A percentile compares a stretch with the other conserved stretches of the same genome.
These are phyloP conservation scores for Alternaria burnsii DNA, from an alignment of 2,329 filamentous ascomycete genomes.

Conservation along the genomic window DNA sequence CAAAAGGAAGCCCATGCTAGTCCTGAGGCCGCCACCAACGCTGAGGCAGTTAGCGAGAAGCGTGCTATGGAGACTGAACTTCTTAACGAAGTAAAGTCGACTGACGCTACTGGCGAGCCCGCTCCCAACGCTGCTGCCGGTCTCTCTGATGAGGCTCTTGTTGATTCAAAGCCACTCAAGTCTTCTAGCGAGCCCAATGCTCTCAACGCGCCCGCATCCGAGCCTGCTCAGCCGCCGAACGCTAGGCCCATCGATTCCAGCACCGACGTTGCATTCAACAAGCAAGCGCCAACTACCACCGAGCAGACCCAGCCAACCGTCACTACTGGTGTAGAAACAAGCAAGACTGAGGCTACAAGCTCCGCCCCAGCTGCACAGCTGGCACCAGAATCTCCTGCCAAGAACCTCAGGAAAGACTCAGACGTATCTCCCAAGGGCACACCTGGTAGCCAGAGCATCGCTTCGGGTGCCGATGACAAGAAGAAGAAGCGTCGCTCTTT, in stretches of 20 bases:
- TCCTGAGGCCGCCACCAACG: slow-evolving; percentile 71
- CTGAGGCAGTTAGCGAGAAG: slow-evolving; percentile 74
- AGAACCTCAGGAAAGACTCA: slow-evolving; percentile 35
- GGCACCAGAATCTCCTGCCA: slow-evolving; percentile 43
- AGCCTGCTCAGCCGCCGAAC: slow-evolving; percentile 36
- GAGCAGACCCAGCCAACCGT: slow-evolving; percentile 52
- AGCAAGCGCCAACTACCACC: slow-evolving; percentile 51
- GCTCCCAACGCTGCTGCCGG: slow-evolving; percentile 48
- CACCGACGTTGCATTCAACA: slow-evolving; percentile 54
- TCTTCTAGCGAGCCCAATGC: slow-evolving; percentile 43
- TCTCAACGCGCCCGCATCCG: slow-evolving; percentile 51
- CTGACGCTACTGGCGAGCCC: slow-evolving; percentile 42
- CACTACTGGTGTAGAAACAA: slow-evolving; percentile 52
- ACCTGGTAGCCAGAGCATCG: slow-evolving; percentile 50
- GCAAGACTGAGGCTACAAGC: slow-evolving; percentile 36
- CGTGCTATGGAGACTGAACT: slow-evolving; percentile 75
- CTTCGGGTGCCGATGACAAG: slow-evolving; percentile 47
- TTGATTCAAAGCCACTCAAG: slow-evolving; percentile 41
- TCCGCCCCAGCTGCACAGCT: slow-evolving; percentile 18
- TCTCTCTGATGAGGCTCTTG: slow-evolving; percentile 37
- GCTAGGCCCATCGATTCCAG: slow-evolving; percentile 37
- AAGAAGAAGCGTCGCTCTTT: slow-evolving; percentile 59
- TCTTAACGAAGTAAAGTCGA: slow-evolving; percentile 48
- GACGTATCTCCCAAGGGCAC: slow-evolving; percentile 48
- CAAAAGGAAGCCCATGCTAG: slow-evolving; percentile 69